Base-by-base conservation (phyloP, 2,329 filamentous ascomycete genomes). In the Trichoderma citrinoviride region DNA sequence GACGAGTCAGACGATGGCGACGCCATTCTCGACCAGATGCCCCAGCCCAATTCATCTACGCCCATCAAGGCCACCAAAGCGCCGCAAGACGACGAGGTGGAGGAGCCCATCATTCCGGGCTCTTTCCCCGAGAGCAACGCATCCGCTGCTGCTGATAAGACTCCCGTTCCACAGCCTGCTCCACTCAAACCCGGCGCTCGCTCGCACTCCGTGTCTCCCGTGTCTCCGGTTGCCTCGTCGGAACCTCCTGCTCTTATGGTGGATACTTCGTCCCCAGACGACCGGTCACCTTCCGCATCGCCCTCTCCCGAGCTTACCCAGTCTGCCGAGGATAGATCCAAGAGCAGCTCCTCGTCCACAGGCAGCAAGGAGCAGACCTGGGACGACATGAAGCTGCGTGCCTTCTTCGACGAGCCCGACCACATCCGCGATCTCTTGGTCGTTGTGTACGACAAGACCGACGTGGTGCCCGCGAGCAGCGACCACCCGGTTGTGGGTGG, bases 391-490 rank as follows among this genome's bases (percentile, higher is more conserved):
- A 91, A 88, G 71, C 84, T 99, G 29, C 87, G 92, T 66, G 89
- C 91, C 15, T 99, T 97, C 78, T 90, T 98, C 72, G 94, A 98
- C 70, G 92, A 95, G 70, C 88, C 92, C 67, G 88, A 89, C 40
- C 92, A 97, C 68, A 92, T 99, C 70, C 87, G 92, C 57, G 94
- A 99, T 74, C 85, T 98, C 74, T 83, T 98, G 58, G 85, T 93
- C 43, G 90, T 99, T 67, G 92, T 99, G 29, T 93, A 97, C 74
- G 93, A 98, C 77, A 97, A 93, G 75, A 90, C 88, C 15, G 91
- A 93, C 66, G 88, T 96, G 17, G 85, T 87, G 47, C 90, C 92
- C 19, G 91, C 90, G 7, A 87, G 90, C 1, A 84, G 86, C n/a
- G 92, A 97, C 65, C 93, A 98, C 75, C 94, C 94, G 0, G 83